Base-by-base conservation (phyloP, 148 eudicot species). In the Rhododendron williamsianum region DNA sequence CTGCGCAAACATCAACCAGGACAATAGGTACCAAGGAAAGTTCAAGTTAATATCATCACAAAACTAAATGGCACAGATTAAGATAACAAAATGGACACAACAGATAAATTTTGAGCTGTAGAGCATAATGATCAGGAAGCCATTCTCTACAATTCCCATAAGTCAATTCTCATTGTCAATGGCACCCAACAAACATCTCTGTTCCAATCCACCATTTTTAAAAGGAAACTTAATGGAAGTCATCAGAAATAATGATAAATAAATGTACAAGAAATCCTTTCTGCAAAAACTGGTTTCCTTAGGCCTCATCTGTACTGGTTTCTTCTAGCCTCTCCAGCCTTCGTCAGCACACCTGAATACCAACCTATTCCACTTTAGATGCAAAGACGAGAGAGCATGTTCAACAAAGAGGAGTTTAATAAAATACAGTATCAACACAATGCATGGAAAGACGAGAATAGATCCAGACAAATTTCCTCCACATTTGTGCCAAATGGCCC, bases 301-400 rank as follows among this genome's bases (percentile, higher is more conserved):
- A 9, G 67, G 48, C 83, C 83, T 79, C 87, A 54, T 74, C 56
- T 80, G 76, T 33, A 41, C 58, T 65, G 83, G 83, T 67, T 80
- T 85, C 49, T 65, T 65, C 83, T 85, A 63, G 45, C 43, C 38
- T 67, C 87, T 85, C 87, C 83, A 19, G 83, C 67, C 71, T 78
- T 85, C 43, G 3, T 52, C 56, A 80, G 48, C 65, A 27, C 83
- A 80, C 87, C 87, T 85, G 87, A 41, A 54, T 35, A 46, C 33
- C 19, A 80, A 60, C 16, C 78, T 27, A 33, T 78, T 48, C 81
- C 16, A 4, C 8, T 46, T 78, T 27, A 78, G 46, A 25, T 78
- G 3, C 8, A 78, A 48, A 25, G 30, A 21, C 16, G 52, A 46
- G 21, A 78, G n/a, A 43, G 76, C 58, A 49, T 45, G 41, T 10